These are phyloP conservation scores for Fonsecaea pedrosoi DNA, from an alignment of 2,329 filamentous ascomycete species.

Conservation along the genomic window DNA sequence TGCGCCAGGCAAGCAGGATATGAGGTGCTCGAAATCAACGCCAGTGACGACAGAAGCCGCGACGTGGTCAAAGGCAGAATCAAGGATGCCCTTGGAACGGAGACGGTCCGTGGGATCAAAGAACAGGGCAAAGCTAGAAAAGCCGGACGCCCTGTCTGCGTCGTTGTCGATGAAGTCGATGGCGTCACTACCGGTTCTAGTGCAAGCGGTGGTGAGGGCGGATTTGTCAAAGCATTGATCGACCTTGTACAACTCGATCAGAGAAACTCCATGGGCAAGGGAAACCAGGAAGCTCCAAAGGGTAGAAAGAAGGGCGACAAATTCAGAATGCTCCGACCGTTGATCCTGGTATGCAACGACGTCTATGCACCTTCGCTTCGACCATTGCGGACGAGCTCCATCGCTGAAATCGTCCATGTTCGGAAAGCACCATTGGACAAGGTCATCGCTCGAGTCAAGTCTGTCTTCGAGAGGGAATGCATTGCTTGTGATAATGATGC, in stretches of 20 bases:
- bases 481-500: slow-evolving; percentile 89
- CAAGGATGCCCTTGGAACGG: slow-evolving; percentile 87
- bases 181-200: slow-evolving; percentile 85
- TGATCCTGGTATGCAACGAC: slow-evolving; percentile 97
- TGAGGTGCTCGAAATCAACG: slow-evolving; percentile 96
- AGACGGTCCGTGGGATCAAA: slow-evolving; percentile 78
- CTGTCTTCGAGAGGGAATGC: slow-evolving; percentile 86
- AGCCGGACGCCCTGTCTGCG: slow-evolving; percentile 83
- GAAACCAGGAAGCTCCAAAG: slow-evolving; percentile 18
- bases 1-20: slow-evolving; percentile 95
- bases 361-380: slow-evolving; percentile 90
- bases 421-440: slow-evolving; percentile 87
- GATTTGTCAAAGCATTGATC: slow-evolving; percentile 93
- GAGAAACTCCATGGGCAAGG: slow-evolving; percentile 66
- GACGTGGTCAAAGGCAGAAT: slow-evolving; percentile 92
- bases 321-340: slow-evolving; percentile 83
- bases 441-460: slow-evolving; percentile 79
- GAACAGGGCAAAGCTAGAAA: slow-evolving; percentile 65
- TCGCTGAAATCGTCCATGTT: slow-evolving; percentile 90
- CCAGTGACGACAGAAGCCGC: slow-evolving; percentile 89
- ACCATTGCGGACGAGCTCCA: slow-evolving; percentile 79
- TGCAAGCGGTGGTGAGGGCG: slow-evolving; percentile 78
- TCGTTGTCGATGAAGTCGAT: slow-evolving; percentile 96
- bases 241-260: slow-evolving; percentile 87
- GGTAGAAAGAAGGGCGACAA: slow-evolving; percentile 75